These are phyloP conservation scores for Mortierella alpina DNA, from an alignment of 192 early-diverging fungal species.

Conservation along the genomic window DNA sequence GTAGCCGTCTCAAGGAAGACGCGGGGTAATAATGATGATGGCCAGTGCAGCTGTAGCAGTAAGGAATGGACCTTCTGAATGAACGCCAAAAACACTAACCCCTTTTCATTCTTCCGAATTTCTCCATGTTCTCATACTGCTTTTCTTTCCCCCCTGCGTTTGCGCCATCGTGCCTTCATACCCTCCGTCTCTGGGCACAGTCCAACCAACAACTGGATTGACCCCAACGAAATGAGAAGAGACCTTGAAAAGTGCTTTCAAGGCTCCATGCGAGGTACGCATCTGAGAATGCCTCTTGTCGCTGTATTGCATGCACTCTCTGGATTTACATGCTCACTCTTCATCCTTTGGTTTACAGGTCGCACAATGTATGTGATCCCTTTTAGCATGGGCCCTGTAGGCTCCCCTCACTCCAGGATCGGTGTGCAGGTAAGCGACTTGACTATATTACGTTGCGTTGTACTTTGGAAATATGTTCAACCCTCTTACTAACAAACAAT, in stretches of 20 bases:
- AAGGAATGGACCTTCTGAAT: too few relatives aligned
- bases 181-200: neutral
- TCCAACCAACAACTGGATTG: slow-evolving; percentile 52
- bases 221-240: slow-evolving; percentile 30
- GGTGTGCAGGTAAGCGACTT: slow-evolving; percentile 34
- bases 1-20: slow-evolving; percentile 31
- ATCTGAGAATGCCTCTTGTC: neutral
- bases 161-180: too few relatives aligned
- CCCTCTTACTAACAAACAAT: neutral
- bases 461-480: neutral
- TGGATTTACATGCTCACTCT: neutral
- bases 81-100: too few relatives aligned
- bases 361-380: slow-evolving; percentile 53
- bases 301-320: neutral
- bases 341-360: slow-evolving; percentile 3
- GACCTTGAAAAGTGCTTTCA: slow-evolving; percentile 44
- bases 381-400: slow-evolving; percentile 48
- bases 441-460: neutral
- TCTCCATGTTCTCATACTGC: too few relatives aligned
- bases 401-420: slow-evolving; percentile 40
- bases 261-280: slow-evolving; percentile 48
- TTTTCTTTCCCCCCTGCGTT: neutral
- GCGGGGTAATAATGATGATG: slow-evolving; percentile 33
- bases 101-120: too few relatives aligned
- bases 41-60: neutral